phyloP scores from a whole-genome alignment of 2,329 filamentous ascomycete genomes.

The Paracorniculantispora psalliotae region DNA sequence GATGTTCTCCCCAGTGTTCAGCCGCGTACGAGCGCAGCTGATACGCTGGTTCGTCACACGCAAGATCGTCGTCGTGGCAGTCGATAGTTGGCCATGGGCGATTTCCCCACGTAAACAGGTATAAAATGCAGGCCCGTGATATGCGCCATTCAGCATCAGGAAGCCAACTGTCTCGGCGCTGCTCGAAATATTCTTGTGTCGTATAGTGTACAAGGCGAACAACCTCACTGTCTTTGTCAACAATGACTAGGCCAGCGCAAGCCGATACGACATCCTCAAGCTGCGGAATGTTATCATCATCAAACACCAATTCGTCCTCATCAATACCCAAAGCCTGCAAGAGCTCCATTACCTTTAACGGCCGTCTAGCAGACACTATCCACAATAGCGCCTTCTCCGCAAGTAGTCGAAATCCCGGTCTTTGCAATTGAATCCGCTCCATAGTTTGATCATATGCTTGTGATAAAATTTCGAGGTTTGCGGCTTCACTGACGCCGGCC shows the following conservation, averaged over 20 bases:
- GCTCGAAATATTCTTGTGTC: conserved; percentile 37
- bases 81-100: neutral
- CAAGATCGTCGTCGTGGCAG: too few relatives aligned
- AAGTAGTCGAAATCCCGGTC: conserved; percentile 23
- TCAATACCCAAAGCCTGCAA: conserved; percentile 36
- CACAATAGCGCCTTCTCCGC: conserved; percentile 31
- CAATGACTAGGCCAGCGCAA: conserved; percentile 36
- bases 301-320: conserved; percentile 20
- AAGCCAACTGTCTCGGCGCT: conserved; percentile 12
- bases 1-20: neutral
- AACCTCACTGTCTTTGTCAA: conserved; percentile 31
- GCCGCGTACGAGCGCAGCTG: neutral
- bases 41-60: neutral
- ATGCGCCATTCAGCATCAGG: neutral
- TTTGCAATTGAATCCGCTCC: conserved; percentile 34
- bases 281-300: conserved; percentile 29
- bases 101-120: neutral
- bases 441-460: conserved; percentile 36
- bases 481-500: neutral
- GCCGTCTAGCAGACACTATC: neutral
- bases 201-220: conserved; percentile 40
- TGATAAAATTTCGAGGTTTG: conserved; percentile 23
- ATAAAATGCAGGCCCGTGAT: neutral
- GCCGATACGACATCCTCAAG: conserved; percentile 28
- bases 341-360: conserved; percentile 25